Evolutionary conservation across 2,329 filamentous ascomycete species (phyloP).

Genomic region (Beauveria pseudobassiana): DNA sequence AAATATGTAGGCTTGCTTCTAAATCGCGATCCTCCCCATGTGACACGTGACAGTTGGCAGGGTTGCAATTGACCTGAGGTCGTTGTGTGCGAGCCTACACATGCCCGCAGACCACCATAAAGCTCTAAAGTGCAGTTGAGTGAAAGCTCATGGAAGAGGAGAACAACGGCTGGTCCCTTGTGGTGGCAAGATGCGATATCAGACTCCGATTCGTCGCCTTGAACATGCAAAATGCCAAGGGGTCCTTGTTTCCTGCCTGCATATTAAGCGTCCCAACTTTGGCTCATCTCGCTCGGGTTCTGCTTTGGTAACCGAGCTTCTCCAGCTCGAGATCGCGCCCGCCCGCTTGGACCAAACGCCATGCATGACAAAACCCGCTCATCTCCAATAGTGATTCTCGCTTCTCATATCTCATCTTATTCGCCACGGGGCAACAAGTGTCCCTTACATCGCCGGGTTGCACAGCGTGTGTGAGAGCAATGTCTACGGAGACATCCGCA

Average conservation of each 20-base stretch:
- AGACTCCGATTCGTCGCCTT: constrained; percentile 5
- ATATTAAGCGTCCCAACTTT: not conserved
- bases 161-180: not conserved
- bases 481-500: not conserved
- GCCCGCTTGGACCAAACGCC: constrained; percentile 3
- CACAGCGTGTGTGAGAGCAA: not conserved
- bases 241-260: not conserved
- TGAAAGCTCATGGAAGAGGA: not conserved
- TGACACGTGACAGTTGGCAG: not conserved
- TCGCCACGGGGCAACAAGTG: not conserved
- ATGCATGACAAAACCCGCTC: constrained; percentile 1
- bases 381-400: not conserved
- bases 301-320: not conserved
- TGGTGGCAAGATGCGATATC: not conserved
- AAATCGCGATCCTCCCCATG: not conserved
- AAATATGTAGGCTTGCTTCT: not conserved
- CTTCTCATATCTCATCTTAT: not conserved
- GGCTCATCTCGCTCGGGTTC: not conserved
- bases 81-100: not conserved
- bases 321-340: constrained; percentile 7
- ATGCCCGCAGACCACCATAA: not conserved
- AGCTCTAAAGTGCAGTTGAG: not conserved
- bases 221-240: not conserved
- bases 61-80: not conserved
- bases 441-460: constrained; percentile 2